These are phyloP conservation scores for Carex myosuroides DNA, from an alignment of 176 grass and related monocot genomes.

Conservation along the genomic window DNA sequence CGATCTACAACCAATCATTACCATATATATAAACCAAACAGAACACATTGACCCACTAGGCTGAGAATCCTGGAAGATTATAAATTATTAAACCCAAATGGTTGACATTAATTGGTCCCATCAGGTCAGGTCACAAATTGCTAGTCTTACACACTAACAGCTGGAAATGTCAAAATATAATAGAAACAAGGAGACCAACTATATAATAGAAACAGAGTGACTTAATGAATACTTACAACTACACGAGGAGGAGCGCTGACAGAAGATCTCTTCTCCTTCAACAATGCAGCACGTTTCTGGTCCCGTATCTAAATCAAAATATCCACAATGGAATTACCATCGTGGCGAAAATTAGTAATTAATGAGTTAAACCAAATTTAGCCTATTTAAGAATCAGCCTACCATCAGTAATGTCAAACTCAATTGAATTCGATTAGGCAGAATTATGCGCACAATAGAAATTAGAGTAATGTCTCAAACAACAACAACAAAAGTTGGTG, in stretches of 20 bases:
- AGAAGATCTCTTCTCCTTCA: constrained; percentile 75
- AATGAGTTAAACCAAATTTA: neutral
- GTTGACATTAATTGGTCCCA: neutral
- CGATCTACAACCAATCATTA: neutral
- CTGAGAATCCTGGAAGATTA: neutral
- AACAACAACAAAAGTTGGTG: neutral
- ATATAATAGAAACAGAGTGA: neutral
- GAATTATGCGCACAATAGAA: neutral
- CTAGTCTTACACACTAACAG: neutral
- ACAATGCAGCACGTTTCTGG: constrained; percentile 69
- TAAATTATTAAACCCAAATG: neutral
- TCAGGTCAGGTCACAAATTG: neutral
- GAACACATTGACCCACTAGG: neutral
- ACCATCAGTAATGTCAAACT: neutral
- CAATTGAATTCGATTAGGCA: neutral
- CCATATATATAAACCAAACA: neutral
- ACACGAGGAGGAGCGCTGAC: constrained; percentile 56
- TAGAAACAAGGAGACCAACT: neutral
- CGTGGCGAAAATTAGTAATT: neutral
- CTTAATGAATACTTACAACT: constrained; percentile 46
- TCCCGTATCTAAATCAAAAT: constrained; percentile 50
- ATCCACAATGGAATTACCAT: constrained; percentile 17
- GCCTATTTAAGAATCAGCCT: neutral
- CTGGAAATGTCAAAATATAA: neutral
- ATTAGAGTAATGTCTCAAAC: neutral